Conservation (phyloP, 1,284 basidiomycete species). For the Inonotus hispidus region DNA sequence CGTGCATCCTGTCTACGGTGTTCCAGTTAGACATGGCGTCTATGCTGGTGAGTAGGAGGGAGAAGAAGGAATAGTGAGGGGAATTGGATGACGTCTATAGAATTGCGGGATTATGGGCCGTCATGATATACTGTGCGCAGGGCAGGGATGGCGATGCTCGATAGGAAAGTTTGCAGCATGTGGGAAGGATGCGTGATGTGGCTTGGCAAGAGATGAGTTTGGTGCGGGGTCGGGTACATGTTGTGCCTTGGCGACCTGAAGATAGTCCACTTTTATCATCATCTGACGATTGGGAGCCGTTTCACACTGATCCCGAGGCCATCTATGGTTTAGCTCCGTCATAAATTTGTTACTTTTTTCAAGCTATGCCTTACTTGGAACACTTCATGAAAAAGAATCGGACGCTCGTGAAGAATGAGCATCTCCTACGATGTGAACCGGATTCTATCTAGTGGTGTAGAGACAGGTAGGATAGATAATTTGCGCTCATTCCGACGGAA, state of each 20-base stretch:
- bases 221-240: background rate
- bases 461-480: background rate
- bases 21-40: constrained; percentile 6
- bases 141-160: background rate
- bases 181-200: background rate
- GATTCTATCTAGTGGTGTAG: background rate
- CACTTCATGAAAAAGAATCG: background rate
- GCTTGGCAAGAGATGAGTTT: too few relatives aligned
- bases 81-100: background rate
- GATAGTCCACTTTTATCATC: background rate
- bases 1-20: background rate
- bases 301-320: background rate
- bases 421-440: background rate
- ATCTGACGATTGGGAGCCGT: background rate
- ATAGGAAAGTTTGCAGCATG: background rate
- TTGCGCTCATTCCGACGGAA: background rate
- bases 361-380: background rate
- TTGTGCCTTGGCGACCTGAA: background rate
- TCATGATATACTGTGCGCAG: background rate
- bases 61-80: background rate
- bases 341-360: too few relatives aligned
- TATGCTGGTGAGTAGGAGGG: background rate
- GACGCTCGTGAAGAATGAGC: background rate
- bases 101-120: background rate
- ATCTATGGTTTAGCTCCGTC: background rate